These are phyloP conservation scores for Xenosphaeropsis pyriputrescens DNA, from an alignment of 2,329 filamentous ascomycete genomes.

Conservation along the genomic window DNA sequence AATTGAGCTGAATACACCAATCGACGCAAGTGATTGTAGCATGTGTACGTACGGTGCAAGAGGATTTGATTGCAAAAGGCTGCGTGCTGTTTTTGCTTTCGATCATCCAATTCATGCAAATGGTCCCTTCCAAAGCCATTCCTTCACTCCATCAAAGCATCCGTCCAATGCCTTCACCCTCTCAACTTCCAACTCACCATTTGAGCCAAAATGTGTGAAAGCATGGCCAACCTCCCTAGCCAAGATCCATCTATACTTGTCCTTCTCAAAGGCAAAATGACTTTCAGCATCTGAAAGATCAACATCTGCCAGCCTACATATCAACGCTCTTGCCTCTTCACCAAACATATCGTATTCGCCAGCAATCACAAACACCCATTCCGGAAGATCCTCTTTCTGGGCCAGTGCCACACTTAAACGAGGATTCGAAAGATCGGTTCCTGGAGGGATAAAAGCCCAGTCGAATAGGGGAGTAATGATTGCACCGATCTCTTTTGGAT, in stretches of 20 bases:
- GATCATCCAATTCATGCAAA: background rate
- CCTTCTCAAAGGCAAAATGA: slow-evolving; percentile 7
- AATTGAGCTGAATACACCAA: no score
- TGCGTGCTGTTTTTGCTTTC: no score
- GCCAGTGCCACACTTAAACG: slow-evolving; percentile 11
- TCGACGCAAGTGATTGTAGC: no score
- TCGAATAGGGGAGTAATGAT: slow-evolving; percentile 5
- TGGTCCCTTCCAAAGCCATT: slow-evolving; percentile 8
- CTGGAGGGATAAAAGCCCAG: slow-evolving; percentile 10
- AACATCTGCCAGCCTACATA: slow-evolving; percentile 5
- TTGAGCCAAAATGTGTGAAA: slow-evolving; percentile 8
- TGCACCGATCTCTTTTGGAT: slow-evolving; percentile 4
- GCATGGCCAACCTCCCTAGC: slow-evolving; percentile 7
- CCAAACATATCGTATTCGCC: slow-evolving; percentile 11
- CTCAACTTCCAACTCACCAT: slow-evolving; percentile 4
- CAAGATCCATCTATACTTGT: slow-evolving; percentile 7
- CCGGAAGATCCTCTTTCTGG: slow-evolving; percentile 8
- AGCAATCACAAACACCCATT: slow-evolving; percentile 10
- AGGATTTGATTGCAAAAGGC: no score
- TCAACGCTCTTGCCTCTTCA: slow-evolving; percentile 6
- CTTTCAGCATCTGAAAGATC: slow-evolving; percentile 2
- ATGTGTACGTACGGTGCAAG: no score
- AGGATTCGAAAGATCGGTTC: slow-evolving; percentile 12
- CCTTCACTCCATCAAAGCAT: slow-evolving; percentile 5
- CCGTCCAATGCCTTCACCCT: slow-evolving; percentile 4